Evolutionary conservation across 106 monocot species (phyloP).

Genomic region (Iris macrosiphon): DNA sequence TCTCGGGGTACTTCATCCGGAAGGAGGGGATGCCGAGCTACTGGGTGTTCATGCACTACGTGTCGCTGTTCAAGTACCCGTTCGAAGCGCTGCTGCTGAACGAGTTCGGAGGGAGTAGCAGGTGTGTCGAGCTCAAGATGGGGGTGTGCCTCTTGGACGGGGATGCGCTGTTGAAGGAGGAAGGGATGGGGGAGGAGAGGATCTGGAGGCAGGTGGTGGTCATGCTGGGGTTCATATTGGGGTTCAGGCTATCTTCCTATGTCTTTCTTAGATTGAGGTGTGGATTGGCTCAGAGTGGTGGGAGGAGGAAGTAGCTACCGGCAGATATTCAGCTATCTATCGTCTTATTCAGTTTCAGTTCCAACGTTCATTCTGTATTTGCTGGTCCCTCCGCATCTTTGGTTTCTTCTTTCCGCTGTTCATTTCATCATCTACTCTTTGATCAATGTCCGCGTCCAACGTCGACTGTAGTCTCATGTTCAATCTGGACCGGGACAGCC

Average conservation of each 20-base stretch:
- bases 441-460: too few relatives aligned
- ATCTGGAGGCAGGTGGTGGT: conserved; percentile 74
- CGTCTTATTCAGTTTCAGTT: too few relatives aligned
- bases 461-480: too few relatives aligned
- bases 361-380: too few relatives aligned
- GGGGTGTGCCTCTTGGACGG: conserved; percentile 63
- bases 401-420: too few relatives aligned
- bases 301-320: too few relatives aligned
- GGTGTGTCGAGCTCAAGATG: conserved; percentile 45
- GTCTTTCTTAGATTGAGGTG: conserved; percentile 61
- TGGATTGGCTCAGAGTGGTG: conserved; percentile 44
- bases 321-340: conserved; percentile 15
- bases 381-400: too few relatives aligned
- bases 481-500: too few relatives aligned
- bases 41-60: conserved; percentile 95
- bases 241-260: conserved; percentile 60
- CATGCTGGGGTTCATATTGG: conserved; percentile 65
- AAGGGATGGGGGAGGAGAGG: conserved; percentile 51
- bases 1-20: conserved; percentile 89
- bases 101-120: conserved; percentile 56
- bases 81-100: conserved; percentile 83
- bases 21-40: conserved; percentile 70
- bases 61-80: conserved; percentile 89
- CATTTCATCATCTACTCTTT: too few relatives aligned
- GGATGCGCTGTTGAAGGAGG: conserved; percentile 43